A percentile compares a stretch with the other conserved stretches of the same genome.
phyloP scores from a whole-genome alignment of 2,329 filamentous ascomycete genomes.

The Zelopaecilomyces penicillatus region DNA sequence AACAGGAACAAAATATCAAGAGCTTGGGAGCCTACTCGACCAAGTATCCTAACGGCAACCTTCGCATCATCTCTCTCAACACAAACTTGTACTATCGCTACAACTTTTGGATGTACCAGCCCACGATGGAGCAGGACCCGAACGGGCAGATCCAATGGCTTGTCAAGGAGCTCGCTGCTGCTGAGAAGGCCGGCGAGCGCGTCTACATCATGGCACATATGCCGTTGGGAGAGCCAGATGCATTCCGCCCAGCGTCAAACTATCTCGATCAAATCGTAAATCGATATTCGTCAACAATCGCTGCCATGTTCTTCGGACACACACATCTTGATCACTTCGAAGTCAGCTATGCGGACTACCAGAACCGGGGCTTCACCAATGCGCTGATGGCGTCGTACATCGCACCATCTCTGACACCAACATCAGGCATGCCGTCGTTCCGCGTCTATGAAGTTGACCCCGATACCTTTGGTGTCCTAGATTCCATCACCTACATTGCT shows the following conservation, averaged over 20 bases:
- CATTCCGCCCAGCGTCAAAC: constrained; percentile 43
- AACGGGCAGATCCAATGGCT: constrained; percentile 46
- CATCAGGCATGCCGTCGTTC: constrained; percentile 47
- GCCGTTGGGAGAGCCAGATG: constrained; percentile 41
- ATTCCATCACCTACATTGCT: constrained; percentile 45
- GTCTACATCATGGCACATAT: constrained; percentile 53
- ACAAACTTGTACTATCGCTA: constrained; percentile 51
- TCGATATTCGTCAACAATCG: constrained; percentile 45
- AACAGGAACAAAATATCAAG: constrained; percentile 21
- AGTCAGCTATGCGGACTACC: constrained; percentile 44
- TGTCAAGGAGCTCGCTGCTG: constrained; percentile 41
- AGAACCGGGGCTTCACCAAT: constrained; percentile 28
- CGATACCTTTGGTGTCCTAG: constrained; percentile 45
- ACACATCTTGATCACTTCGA: constrained; percentile 50
- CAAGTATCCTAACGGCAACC: constrained; percentile 33
- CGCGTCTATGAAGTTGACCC: constrained; percentile 52
- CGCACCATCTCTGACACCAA: constrained; percentile 45
- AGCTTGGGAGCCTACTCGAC: constrained; percentile 43
- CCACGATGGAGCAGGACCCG: constrained; percentile 39
- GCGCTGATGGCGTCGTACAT: constrained; percentile 46
- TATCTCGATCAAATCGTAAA: constrained; percentile 46
- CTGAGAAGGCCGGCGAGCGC: constrained; percentile 42
- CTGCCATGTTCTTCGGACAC: constrained; percentile 49
- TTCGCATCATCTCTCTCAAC: constrained; percentile 51
- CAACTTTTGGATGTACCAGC: constrained; percentile 48